These are phyloP conservation scores for Lactarius hengduanensis DNA, from an alignment of 768 basidiomycete genomes.

Conservation along the genomic window DNA sequence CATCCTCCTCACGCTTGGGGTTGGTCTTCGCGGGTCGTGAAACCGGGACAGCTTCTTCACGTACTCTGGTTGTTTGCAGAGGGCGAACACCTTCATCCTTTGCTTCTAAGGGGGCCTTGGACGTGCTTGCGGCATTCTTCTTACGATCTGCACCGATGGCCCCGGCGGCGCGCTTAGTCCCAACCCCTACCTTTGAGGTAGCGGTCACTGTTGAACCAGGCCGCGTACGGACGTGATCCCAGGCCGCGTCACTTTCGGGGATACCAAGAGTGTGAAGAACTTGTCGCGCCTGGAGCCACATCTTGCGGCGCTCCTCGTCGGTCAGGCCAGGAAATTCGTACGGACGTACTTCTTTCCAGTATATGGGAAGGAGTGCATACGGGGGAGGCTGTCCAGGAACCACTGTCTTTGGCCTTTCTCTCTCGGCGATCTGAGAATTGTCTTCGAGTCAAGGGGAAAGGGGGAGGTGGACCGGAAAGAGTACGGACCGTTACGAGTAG, in stretches of 20 bases:
- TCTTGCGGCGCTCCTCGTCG: slow-evolving; percentile 45
- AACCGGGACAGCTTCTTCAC: slow-evolving; percentile 6
- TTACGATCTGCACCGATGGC: slow-evolving; percentile 16
- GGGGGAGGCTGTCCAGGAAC: slow-evolving; percentile 16
- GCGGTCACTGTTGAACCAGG: slow-evolving; percentile 12
- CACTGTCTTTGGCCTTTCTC: slow-evolving; percentile 14
- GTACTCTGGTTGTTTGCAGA: slow-evolving; percentile 9
- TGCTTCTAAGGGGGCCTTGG: slow-evolving; percentile 13
- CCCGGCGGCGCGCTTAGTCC: slow-evolving; percentile 14
- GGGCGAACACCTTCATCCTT: slow-evolving; percentile 20
- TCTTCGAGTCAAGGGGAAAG: background rate
- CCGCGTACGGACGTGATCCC: slow-evolving; percentile 48
- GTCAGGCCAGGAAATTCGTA: slow-evolving; percentile 56
- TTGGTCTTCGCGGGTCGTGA: slow-evolving; percentile 14
- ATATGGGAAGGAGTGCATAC: slow-evolving; percentile 54
- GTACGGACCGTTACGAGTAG: slow-evolving; percentile 51
- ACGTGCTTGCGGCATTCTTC: slow-evolving; percentile 15
- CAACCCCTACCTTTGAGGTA: slow-evolving; percentile 5
- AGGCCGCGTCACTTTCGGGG: slow-evolving; percentile 59
- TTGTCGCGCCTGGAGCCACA: slow-evolving; percentile 53
- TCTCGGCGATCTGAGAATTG: slow-evolving; percentile 24
- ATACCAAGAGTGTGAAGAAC: slow-evolving; percentile 52
- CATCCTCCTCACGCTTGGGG: slow-evolving; percentile 30
- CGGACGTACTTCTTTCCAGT: slow-evolving; percentile 72
- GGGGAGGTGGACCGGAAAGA: background rate